Percentiles rank a stretch among this genome's conserved stretches.
Conservation (phyloP, 139 green algal genomes). For the Chlamydomonas sp. region DNA sequence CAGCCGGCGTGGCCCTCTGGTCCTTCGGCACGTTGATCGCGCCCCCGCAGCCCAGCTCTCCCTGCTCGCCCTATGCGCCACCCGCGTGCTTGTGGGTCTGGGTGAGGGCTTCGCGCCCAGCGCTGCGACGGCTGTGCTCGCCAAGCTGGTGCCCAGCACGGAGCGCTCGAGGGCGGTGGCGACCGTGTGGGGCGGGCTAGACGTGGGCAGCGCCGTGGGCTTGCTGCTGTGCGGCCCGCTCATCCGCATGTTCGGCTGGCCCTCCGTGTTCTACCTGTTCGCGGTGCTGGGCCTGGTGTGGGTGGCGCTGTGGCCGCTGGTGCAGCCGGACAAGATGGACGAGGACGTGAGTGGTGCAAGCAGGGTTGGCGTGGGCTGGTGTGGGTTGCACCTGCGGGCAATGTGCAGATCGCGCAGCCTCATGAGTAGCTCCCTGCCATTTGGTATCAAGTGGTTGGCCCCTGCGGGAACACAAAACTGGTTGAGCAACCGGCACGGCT, state of each 20-base stretch:
- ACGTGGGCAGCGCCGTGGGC: constrained; percentile 87
- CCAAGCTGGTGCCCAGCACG: constrained; percentile 63
- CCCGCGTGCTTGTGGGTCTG: constrained; percentile 91
- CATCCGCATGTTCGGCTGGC: constrained; percentile 92
- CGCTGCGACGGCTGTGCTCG: constrained; percentile 92
- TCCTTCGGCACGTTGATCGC: constrained; percentile 91
- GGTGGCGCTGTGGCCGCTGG: constrained; percentile 81
- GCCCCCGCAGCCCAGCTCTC: constrained; percentile 80
- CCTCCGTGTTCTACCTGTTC: constrained; percentile 97
- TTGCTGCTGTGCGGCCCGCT: constrained; percentile 89
- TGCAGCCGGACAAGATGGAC: constrained; percentile 69
- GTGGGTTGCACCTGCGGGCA: background rate
- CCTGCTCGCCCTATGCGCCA: constrained; percentile 84
- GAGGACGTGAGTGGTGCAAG: constrained; percentile 8
- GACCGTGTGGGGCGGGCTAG: constrained; percentile 94
- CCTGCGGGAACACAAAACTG: background rate
- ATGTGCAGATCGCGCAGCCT: too few relatives aligned
- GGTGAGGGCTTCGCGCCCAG: constrained; percentile 96
- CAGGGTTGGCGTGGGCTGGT: background rate
- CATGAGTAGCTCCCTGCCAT: too few relatives aligned
- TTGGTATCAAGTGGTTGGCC: too few relatives aligned
- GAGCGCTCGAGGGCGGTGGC: constrained; percentile 88
- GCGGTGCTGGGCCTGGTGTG: constrained; percentile 91
- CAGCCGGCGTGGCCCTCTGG: constrained; percentile 91
- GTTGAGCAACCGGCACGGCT: background rate